Base-by-base conservation (phyloP, 306 rosid species). In the Datisca glomerata region DNA sequence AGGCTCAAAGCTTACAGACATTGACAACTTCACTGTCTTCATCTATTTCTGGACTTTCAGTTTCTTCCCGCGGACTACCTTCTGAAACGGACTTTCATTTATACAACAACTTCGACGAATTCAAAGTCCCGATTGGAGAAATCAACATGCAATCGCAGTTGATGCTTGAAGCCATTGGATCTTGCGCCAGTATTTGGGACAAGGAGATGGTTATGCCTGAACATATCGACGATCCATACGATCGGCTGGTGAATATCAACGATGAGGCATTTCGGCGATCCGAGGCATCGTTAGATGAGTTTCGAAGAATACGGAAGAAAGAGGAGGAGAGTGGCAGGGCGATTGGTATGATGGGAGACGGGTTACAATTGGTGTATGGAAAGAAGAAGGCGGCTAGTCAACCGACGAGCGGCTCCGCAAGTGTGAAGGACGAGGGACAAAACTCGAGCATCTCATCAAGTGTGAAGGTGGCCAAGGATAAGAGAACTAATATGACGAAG, bases 221-320 rank as follows among this genome's bases (percentile, higher is more conserved):
- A 3, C 87, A 79, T 24, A 34, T 49, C 3, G 97, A 83, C 5
- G 86, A 72, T 27, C 75, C 77, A 0, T 72, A 70, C 13, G 83
- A 89, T 31, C 75, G 97, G 93, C 59, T 79, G 13, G 94, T 83
- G 16, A 71, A 70, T 7, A 71, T 66, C 8, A 87, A 87, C 51
- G 96, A 86, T 31, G 86, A 76, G 14, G 59, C 73, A 4, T 55
- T 81, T 24, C 86, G 81, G 53, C 64, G 79, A 47, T 56, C 79
- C 4, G 82, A 76, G 27, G 11, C 14, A 24, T 67, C 80, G 6
- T 37, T 61, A 1, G 94, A 87, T 11, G 94, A 79, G 69, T 87
- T 79, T 40, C 64, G 59, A 42, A 62, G 18, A 60, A 34, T 39
- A 33, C 59, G 76, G 40, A 64, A 39, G 58, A 61, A 70, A 43